phyloP scores from a whole-genome alignment of 2,329 filamentous ascomycete species.

The Lasiodiplodia sp. region DNA sequence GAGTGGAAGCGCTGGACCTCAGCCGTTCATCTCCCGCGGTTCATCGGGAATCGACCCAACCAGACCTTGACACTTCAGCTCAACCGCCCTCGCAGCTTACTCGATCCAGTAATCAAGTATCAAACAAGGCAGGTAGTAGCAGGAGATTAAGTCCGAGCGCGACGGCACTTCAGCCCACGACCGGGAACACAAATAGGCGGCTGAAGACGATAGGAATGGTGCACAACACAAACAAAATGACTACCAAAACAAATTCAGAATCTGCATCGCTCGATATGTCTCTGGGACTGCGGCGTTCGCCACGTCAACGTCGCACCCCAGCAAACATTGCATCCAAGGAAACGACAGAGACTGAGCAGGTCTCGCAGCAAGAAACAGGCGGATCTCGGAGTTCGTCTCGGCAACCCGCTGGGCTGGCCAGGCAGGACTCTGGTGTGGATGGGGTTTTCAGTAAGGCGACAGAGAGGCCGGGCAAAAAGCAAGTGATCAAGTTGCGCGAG shows the following conservation, averaged over 20 bases:
- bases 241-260: background rate
- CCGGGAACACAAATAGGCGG: background rate
- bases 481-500: slow-evolving; percentile 35
- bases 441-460: background rate
- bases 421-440: background rate
- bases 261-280: background rate
- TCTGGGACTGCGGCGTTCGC: slow-evolving; percentile 35
- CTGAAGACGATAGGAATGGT: background rate
- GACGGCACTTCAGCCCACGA: background rate
- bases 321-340: slow-evolving; percentile 39
- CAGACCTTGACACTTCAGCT: background rate
- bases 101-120: background rate
- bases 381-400: background rate
- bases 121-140: background rate
- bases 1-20: slow-evolving; percentile 30
- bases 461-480: background rate
- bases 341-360: slow-evolving; percentile 24
- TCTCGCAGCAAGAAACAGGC: background rate
- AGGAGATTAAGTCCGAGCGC: background rate
- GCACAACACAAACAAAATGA: background rate
- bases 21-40: slow-evolving; percentile 13
- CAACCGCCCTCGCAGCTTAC: background rate
- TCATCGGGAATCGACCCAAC: background rate
- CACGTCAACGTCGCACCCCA: slow-evolving; percentile 33
- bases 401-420: background rate